A percentile compares a stretch with the other conserved stretches of the same genome.
These are phyloP conservation scores for Theobroma cacao DNA, from an alignment of 345 rosid species.

Conservation along the genomic window DNA sequence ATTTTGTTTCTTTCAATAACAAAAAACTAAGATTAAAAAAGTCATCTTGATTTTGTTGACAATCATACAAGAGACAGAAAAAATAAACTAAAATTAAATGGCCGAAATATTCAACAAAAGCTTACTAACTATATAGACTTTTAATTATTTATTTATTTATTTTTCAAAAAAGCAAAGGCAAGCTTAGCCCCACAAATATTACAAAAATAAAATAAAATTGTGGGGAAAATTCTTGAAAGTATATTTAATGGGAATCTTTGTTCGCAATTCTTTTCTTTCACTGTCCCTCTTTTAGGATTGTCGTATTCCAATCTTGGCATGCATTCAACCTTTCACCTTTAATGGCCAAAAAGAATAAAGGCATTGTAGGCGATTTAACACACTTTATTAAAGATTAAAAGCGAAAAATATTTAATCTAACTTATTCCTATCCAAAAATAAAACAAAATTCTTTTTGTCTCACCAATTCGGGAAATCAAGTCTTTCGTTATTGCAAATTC, in stretches of 20 bases:
- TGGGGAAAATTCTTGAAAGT: background rate
- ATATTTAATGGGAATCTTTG: background rate
- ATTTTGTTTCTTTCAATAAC: too few species aligned
- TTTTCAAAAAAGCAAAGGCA: background rate
- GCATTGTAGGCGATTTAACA: slow-evolving; percentile 17
- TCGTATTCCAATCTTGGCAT: slow-evolving; percentile 37
- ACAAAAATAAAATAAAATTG: too few species aligned
- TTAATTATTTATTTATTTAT: background rate
- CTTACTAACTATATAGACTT: background rate
- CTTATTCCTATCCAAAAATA: background rate
- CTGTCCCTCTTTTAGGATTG: slow-evolving; percentile 4
- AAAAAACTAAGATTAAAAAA: too few species aligned
- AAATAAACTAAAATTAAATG: too few species aligned
- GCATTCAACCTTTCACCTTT: slow-evolving; percentile 14
- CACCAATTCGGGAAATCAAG: background rate
- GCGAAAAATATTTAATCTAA: background rate
- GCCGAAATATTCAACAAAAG: background rate
- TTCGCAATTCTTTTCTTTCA: background rate
- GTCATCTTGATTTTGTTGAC: too few species aligned
- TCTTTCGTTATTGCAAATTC: background rate
- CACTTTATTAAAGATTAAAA: slow-evolving; percentile 21
- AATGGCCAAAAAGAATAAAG: background rate
- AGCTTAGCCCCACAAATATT: background rate
- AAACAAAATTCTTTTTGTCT: too few species aligned
- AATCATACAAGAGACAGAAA: too few species aligned